Base-by-base conservation (phyloP, 345 rosid genomes). In the Citrus sp. region DNA sequence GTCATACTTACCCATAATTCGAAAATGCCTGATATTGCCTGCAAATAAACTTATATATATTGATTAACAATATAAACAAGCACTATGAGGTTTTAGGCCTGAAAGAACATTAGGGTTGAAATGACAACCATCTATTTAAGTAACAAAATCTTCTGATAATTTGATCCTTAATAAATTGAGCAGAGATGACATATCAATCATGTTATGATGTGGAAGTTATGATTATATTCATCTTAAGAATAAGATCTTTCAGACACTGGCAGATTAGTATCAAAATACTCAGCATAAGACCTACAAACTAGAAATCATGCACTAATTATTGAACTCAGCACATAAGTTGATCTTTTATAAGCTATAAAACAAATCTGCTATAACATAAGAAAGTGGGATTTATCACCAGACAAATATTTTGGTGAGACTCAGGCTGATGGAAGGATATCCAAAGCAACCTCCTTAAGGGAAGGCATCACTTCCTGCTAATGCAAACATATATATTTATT, bases 391-490 rank as follows among this genome's bases (percentile, higher is more conserved):
- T 63, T 6, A 49, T 60, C 22, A 35, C 46, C 69, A 46, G 61
- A 46, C 65, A 27, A 34, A 19, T 40, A 5, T 46, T 14, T 71
- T 3, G 76, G 72, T 40, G 70, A 68, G 76, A 67, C 73, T 92
- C 89, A 90, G 76, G 93, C 85, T n/a, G 90, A 89, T 1, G 97
- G 89, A 76, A 95, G 97, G 79, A 93, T 93, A 75, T 95, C 83
- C 54, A 75, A 66, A 21, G 98, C 97, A 60, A 95, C 98, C 87
- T 93, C 97, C 79, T 93, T 93, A 19, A 95, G 95, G 32, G 98
- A 92, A 35, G 98, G 98, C 98, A 93, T 95, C 24, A 59, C 60
- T 75, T 90, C 92, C 84, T 87, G 98, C 82, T 91, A 90, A 78
- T 93, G 97, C 85, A 93, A 34, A 79, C 91, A 90, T 0, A 87